Conservation (phyloP, 2,329 filamentous ascomycete genomes). For the Penicillium sp. region DNA sequence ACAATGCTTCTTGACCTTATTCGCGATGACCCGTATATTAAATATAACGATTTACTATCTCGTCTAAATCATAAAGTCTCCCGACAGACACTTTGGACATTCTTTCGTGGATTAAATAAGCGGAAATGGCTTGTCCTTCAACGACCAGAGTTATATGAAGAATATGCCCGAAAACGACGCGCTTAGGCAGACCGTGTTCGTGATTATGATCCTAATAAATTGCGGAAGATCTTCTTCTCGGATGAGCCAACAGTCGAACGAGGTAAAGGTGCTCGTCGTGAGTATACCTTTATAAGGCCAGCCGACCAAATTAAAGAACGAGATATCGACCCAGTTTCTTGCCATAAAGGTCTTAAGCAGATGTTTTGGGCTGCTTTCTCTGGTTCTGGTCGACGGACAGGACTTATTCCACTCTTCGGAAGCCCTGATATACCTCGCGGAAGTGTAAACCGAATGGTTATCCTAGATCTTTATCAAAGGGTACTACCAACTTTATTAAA, state of each 20-base stretch:
- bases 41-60: too few relatives aligned
- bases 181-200: too few relatives aligned
- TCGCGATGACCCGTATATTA: too few relatives aligned
- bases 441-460: not conserved
- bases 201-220: too few relatives aligned
- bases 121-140: too few relatives aligned
- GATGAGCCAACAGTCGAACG: conserved; percentile 11
- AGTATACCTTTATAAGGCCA: conserved; percentile 1
- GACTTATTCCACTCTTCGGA: not conserved
- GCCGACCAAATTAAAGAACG: not conserved
- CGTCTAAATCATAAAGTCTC: too few relatives aligned
- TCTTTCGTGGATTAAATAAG: too few relatives aligned
- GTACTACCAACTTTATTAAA: not conserved
- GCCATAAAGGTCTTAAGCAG: not conserved
- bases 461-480: not conserved
- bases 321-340: not conserved
- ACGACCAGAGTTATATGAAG: too few relatives aligned
- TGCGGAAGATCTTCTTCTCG: conserved; percentile 3
- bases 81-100: too few relatives aligned
- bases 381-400: not conserved
- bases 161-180: too few relatives aligned
- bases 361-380: not conserved
- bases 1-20: too few relatives aligned
- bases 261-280: not conserved
- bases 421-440: not conserved